Evolutionary conservation across 2,329 filamentous ascomycete species (phyloP), one percentile per base, ranked within the genome.

Genomic region (Colletotrichum musae): DNA sequence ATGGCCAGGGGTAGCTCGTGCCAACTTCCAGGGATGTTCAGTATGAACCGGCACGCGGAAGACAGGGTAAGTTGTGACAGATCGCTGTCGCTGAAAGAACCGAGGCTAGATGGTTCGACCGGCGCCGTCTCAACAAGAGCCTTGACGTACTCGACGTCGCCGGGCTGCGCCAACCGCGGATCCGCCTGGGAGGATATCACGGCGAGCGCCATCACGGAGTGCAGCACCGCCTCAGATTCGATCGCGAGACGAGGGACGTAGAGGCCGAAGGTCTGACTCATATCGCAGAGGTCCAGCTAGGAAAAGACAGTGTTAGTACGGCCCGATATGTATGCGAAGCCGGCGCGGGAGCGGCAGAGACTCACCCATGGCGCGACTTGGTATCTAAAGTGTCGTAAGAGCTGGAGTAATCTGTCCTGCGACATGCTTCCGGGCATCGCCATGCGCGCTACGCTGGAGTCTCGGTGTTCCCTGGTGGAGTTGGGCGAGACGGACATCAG

Each of bases 291-390:
- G 64, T 85, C 83, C 26, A 85, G 75, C 83, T 84, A 36, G 7
- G 41, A 5, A 1, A 21, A 32, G 1, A 4, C 26, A n/a, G 2
- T 10, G 1, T 5, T 15, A 13, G 1, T 13, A 18, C 18, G 18
- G 18, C 18, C 18, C 18, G 18, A 18, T 18, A 18, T 18, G 18
- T 18, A 18, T 18, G 1, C 18, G 18, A 18, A 18, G 18, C 18
- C 18, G 18, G 18, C 18, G 18, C 18, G 1, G 18, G 18, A 36
- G 28, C 43, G 47, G 6, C 43, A 50, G 6, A 32, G 18, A 75
- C 78, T 60, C 75, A 84, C 83, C 82, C 83, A 85, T 21, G 82
- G 80, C 6, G 83, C 82, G 39, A 85, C 77, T 48, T 82, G 77
- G 59, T 85, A 85, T 52, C 81, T 76, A 62, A 83, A 85, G 61